Base-by-base conservation (phyloP, 1,284 basidiomycete genomes). In the Ustilago cynodontis region DNA sequence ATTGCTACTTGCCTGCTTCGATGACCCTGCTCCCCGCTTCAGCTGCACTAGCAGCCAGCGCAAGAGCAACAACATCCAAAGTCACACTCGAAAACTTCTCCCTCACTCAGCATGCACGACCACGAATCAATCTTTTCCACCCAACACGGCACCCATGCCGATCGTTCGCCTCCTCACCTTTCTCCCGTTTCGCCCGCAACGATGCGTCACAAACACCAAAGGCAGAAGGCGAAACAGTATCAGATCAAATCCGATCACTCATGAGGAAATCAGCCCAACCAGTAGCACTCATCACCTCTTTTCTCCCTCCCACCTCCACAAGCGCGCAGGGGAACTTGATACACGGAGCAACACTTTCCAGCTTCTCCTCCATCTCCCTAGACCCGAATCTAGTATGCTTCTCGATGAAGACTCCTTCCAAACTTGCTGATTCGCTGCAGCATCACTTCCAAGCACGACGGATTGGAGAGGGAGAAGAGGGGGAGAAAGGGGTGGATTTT, bases 191-290 rank as follows among this genome's bases (percentile, higher is more conserved):
- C 3, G 5, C 5, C 22, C 13, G 14, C 47, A 28, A 49, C 29
- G 20, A 43, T 43, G n/a, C 14, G 20, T 33, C 29, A n/a, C 50
- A 52, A 52, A 3, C 16, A 52, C 29, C 26, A 33, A n/a, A 45
- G 45, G 13, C 35, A 29, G 3, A 49, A 7, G 26, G 5, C 9
- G 22, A 49, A 13, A 11, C 14, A 6, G 24, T 68, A 8, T 61
- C 63, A 35, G 63, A 56, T 9, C 50, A 51, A 4, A 74, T 77
- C 31, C 60, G 71, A 11, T 29, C 71, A 6, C 55, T 77, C 2
- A 77, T 77, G 75, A 51, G 75, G 1, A 10, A 50, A 16, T 56
- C 71, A 18, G 75, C 75, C 29, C 75, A 77, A 39, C 75, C 75
- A 1, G 75, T 77, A 0, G 67, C 71, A 0, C 60, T 77, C 20